These are phyloP conservation scores for Microcyclosporella mali DNA, from an alignment of 2,329 filamentous ascomycete species.

Conservation along the genomic window DNA sequence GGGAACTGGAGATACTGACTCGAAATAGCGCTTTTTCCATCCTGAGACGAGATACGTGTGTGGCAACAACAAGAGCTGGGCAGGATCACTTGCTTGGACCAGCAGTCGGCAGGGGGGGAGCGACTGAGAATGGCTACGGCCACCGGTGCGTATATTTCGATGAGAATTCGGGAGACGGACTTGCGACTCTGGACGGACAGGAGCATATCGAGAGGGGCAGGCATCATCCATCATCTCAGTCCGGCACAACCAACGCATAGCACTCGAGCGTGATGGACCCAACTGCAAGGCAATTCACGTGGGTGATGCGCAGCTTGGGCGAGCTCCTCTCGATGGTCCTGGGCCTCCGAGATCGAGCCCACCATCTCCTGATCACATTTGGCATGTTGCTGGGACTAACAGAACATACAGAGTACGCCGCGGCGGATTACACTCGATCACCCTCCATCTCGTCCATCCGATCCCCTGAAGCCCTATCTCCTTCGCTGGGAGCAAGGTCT, in stretches of 20 bases:
- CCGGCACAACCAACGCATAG: not conserved
- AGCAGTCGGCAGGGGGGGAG: not conserved
- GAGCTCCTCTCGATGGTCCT: not conserved
- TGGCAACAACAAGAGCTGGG: no score
- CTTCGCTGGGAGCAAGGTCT: slow-evolving; percentile 18
- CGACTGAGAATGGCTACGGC: slow-evolving; percentile 20
- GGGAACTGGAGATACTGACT: no score
- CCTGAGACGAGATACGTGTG: no score
- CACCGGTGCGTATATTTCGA: slow-evolving; percentile 14
- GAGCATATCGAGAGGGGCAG: not conserved
- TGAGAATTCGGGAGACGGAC: not conserved
- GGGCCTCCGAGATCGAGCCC: not conserved
- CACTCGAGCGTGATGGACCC: not conserved
- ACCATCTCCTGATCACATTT: not conserved
- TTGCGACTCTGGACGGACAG: not conserved
- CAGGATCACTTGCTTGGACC: no score
- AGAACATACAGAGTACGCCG: slow-evolving; percentile 8
- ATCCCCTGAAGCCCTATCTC: no score
- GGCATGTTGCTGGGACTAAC: slow-evolving; percentile 8
- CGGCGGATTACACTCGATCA: slow-evolving; percentile 1
- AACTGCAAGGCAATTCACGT: not conserved
- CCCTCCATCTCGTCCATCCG: not conserved
- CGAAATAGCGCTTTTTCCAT: no score
- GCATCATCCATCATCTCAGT: not conserved
- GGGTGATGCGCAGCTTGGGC: not conserved